A percentile compares a stretch with the other conserved stretches of the same genome.
phyloP scores from a whole-genome alignment of 2,329 filamentous ascomycete species.

The Phialemonium atrogriseum region DNA sequence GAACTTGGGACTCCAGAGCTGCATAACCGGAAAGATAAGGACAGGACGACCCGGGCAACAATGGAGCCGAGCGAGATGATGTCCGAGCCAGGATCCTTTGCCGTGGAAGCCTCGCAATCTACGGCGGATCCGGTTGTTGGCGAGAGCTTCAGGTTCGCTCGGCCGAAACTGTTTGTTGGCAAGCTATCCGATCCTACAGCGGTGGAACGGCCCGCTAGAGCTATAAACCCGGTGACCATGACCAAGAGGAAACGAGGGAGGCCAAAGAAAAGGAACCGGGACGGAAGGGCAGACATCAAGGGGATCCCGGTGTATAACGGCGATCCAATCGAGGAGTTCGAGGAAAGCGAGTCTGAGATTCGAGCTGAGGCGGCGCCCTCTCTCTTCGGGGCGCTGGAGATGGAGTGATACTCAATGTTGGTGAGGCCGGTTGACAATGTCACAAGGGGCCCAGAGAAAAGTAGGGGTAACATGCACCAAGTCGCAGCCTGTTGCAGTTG shows the following conservation, averaged over 20 bases:
- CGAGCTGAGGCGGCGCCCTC: constrained; percentile 7
- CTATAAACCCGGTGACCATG: constrained; percentile 5
- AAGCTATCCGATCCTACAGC: constrained; percentile 11
- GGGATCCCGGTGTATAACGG: constrained; percentile 19
- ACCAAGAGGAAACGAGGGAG: constrained; percentile 10
- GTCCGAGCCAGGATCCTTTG: constrained; percentile 1
- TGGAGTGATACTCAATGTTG: constrained; percentile 8
- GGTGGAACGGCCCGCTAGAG: neutral
- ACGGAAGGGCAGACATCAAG: constrained; percentile 19
- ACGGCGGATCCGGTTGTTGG: constrained; percentile 5
- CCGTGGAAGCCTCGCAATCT: constrained; percentile 10
- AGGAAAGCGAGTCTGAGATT: constrained; percentile 9
- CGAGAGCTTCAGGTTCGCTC: constrained; percentile 17
- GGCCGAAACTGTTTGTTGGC: constrained; percentile 19
- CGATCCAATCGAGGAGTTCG: constrained; percentile 24
- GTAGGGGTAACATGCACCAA: too few species aligned
- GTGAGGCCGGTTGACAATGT: neutral
- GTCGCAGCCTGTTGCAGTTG: too few species aligned
- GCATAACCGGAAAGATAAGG: neutral
- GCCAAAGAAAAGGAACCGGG: constrained; percentile 10
- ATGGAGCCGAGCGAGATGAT: constrained; percentile 6
- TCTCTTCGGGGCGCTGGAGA: constrained; percentile 17
- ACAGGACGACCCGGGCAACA: constrained; percentile 3
- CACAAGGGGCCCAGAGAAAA: too few species aligned
- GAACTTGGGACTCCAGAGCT: neutral